Conservation (phyloP, 164 flowering plant species). For the Annona squamosa region DNA sequence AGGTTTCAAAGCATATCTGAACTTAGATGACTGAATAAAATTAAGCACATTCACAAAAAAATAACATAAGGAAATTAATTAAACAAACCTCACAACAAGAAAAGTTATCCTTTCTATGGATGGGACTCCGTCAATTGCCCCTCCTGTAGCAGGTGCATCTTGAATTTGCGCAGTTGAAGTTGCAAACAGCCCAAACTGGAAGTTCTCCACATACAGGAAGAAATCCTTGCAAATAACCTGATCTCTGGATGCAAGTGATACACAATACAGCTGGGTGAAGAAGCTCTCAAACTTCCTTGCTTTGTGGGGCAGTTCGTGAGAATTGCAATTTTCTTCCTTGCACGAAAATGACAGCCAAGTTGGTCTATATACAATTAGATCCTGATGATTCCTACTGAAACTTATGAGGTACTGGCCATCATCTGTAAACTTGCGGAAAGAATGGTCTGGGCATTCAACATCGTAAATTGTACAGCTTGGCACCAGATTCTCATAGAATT, state of each 20-base stretch:
- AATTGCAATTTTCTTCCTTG: slow-evolving; percentile 51
- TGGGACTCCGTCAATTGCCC: slow-evolving; percentile 84
- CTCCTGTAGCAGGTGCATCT: slow-evolving; percentile 73
- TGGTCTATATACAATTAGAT: slow-evolving; percentile 87
- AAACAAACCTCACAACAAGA: slow-evolving; percentile 76
- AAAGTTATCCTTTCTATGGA: slow-evolving; percentile 87
- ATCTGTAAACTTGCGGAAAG: slow-evolving; percentile 89
- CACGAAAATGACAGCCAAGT: slow-evolving; percentile 79
- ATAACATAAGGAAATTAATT: neutral
- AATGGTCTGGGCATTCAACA: slow-evolving; percentile 83
- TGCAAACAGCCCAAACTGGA: slow-evolving; percentile 93
- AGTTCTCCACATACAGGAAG: slow-evolving; percentile 71
- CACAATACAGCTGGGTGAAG: slow-evolving; percentile 66
- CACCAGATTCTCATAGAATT: slow-evolving; percentile 87
- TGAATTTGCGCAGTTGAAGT: slow-evolving; percentile 79
- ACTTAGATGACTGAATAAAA: neutral
- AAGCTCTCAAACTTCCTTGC: slow-evolving; percentile 81
- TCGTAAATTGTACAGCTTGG: slow-evolving; percentile 80
- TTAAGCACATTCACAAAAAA: neutral
- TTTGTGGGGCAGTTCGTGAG: slow-evolving; percentile 56
- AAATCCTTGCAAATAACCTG: slow-evolving; percentile 93
- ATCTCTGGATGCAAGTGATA: slow-evolving; percentile 75
- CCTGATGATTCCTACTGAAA: slow-evolving; percentile 86
- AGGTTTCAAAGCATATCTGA: neutral
- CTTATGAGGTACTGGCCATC: slow-evolving; percentile 89